These are phyloP conservation scores for Bromus sterilis DNA, from an alignment of 176 grass and related monocot genomes.

Conservation along the genomic window DNA sequence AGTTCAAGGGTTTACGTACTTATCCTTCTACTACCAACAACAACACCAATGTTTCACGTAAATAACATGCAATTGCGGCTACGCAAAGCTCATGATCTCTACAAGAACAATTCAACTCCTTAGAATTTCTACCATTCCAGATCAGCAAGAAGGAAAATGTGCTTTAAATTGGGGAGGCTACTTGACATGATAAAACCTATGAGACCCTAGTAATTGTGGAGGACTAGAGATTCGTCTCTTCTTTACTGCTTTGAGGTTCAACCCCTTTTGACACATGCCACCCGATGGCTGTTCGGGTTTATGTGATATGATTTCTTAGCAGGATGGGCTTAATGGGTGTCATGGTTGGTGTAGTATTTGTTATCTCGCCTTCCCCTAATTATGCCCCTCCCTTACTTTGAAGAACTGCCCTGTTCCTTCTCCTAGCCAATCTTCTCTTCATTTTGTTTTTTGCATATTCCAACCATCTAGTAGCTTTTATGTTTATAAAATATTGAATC, in stretches of 20 bases:
- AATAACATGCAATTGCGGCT: background rate
- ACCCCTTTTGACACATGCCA: background rate
- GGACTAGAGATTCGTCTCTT: background rate
- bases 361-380: background rate
- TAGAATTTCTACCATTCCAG: background rate
- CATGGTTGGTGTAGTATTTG: background rate
- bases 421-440: background rate
- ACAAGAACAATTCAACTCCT: background rate
- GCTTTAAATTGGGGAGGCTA: background rate
- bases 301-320: background rate
- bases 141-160: background rate
- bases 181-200: background rate
- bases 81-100: background rate
- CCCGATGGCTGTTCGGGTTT: background rate
- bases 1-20: background rate
- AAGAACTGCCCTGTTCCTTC: background rate
- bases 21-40: background rate
- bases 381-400: background rate
- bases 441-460: background rate
- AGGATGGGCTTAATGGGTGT: background rate
- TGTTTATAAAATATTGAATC: background rate
- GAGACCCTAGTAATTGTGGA: background rate
- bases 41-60: background rate
- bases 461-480: background rate
- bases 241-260: background rate